Base-by-base conservation (phyloP, 495 filamentous ascomycete genomes). In the Apodospora peruviana region DNA sequence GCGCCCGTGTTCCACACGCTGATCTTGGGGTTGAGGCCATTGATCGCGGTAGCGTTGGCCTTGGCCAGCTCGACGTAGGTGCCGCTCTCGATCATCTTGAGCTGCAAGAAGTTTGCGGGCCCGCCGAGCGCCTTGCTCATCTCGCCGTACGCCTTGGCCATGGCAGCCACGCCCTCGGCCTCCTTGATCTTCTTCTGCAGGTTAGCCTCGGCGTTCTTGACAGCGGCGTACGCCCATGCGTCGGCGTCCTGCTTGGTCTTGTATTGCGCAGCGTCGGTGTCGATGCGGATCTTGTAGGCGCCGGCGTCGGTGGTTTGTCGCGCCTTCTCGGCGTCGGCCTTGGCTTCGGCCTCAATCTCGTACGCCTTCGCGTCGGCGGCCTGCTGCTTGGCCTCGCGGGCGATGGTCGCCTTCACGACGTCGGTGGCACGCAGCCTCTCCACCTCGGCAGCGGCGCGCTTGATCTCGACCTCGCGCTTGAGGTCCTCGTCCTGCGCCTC, bases 1-100 rank as follows among this genome's bases (percentile, higher is more conserved):
- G 65, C 64, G 18, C 84, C 86, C 25, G 88, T 91, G 64, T 90
- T 91, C 88, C 88, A 93, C 9, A 89, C 77, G 41, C 80, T 88
- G 67, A 93, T 93, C 81, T 91, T 93, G 46, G 88, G 88, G 57
- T 88, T 79, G 55, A 93, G 68, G 41, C 88, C 88, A 38, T 82
- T 71, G 65, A 93, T 78, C 19, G 87, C 88, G 34, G 71, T 55
- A 19, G 84, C 88, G 55, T 87, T 87, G 37, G 81, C 81, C 53
- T 82, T 79, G 46, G 83, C 83, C 38, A 87, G 75, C 53, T 80
- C 69, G 42, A 78, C 71, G 53, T 84, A 85, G 1, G 79, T 79
- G 54, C 77, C 77, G 60, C 82, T 80, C 68, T 86, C 77, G 60
- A 87, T 81, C 83, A 86, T 90, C 67, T 88, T 74, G 73, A 84